phyloP scores from a whole-genome alignment of 176 grass and related monocot species.

The Guadua angustifolia region DNA sequence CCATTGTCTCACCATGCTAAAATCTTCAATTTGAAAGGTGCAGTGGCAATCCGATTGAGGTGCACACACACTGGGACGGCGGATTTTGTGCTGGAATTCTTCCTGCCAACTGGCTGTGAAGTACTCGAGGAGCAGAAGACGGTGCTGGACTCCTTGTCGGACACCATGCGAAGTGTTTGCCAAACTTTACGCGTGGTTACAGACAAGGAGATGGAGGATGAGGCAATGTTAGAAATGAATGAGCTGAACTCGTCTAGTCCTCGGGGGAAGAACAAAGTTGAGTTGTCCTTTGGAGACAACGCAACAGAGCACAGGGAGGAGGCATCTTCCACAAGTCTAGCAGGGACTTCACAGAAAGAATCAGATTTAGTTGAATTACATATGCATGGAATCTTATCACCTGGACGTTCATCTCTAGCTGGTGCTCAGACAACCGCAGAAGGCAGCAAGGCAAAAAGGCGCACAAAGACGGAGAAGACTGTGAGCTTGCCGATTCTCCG shows the following conservation, averaged over 20 bases:
- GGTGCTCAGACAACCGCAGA: constrained; percentile 41
- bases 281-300: constrained; percentile 46
- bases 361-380: constrained; percentile 45
- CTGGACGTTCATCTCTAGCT: constrained; percentile 40
- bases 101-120: constrained; percentile 67
- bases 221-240: constrained; percentile 53
- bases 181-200: constrained; percentile 76
- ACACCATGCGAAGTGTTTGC: constrained; percentile 70
- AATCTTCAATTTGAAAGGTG: constrained; percentile 85
- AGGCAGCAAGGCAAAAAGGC: constrained; percentile 66
- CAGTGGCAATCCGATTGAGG: constrained; percentile 78
- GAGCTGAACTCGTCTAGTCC: constrained; percentile 58
- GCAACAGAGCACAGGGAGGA: constrained; percentile 44
- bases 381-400: constrained; percentile 43
- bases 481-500: constrained; percentile 86
- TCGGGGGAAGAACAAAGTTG: constrained; percentile 55
- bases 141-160: constrained; percentile 83
- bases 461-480: constrained; percentile 76
- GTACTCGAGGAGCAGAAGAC: constrained; percentile 71
- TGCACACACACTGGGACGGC: constrained; percentile 66
- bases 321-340: constrained; percentile 45
- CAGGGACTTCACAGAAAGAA: constrained; percentile 55
- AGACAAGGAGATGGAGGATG: constrained; percentile 74
- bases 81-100: constrained; percentile 94
- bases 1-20: constrained; percentile 90